phyloP scores from a whole-genome alignment of 768 basidiomycete genomes.

The Phallus indusiatus region DNA sequence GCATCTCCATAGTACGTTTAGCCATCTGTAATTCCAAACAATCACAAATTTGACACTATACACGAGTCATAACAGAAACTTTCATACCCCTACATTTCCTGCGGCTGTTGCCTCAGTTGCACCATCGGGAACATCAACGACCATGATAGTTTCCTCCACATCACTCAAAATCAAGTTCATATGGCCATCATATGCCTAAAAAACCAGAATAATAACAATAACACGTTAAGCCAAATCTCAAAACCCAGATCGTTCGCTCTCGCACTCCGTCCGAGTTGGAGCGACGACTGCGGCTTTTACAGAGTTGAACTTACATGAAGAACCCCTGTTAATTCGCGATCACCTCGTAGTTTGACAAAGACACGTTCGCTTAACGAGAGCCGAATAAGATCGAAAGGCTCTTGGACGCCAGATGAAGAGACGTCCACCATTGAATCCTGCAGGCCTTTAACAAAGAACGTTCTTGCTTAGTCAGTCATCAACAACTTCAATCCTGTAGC shows the following conservation, averaged over 20 bases:
- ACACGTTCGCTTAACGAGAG: constrained; percentile 96
- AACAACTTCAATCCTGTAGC: no score
- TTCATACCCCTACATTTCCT: background rate
- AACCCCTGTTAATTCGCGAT: constrained; percentile 83
- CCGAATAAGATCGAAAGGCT: constrained; percentile 95
- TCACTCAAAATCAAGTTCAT: constrained; percentile 99
- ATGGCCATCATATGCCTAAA: constrained; percentile 97
- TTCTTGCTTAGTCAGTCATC: no score
- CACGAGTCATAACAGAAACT: background rate
- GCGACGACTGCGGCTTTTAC: background rate
- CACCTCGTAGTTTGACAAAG: constrained; percentile 93
- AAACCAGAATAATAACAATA: background rate
- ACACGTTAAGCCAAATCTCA: background rate
- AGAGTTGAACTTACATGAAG: constrained; percentile 60
- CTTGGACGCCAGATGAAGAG: constrained; percentile 71
- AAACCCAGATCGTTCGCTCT: no score
- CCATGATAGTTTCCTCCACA: constrained; percentile 94
- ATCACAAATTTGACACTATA: background rate
- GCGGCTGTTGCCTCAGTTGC: constrained; percentile 47
- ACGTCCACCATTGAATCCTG: constrained; percentile 38
- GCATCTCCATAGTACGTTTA: constrained; percentile 93
- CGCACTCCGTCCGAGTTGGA: no score
- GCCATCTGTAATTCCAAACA: constrained; percentile 47
- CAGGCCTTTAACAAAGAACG: no score
- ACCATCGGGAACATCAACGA: constrained; percentile 79